Evolutionary conservation across 1,139 yeast species (phyloP).

Genomic region (Kurtzmaniella quercitrusa): DNA sequence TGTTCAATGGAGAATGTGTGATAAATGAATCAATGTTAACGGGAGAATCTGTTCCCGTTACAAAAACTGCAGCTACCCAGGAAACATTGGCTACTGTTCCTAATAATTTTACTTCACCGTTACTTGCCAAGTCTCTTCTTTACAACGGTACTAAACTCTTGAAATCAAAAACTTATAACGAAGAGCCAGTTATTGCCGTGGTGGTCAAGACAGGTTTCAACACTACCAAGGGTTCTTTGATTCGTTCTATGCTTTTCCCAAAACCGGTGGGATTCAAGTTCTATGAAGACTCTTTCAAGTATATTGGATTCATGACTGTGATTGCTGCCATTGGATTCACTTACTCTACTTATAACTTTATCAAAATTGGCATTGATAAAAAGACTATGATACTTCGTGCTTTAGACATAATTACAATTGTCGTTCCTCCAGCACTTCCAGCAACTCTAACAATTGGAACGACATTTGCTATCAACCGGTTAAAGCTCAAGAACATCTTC

Average conservation of each 20-base stretch:
- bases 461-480: conserved; percentile 78
- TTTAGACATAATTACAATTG: conserved; percentile 88
- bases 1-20: conserved; percentile 88
- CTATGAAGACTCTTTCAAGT: conserved; percentile 89
- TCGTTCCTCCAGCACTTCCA: conserved; percentile 97
- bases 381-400: conserved; percentile 79
- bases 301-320: conserved; percentile 88
- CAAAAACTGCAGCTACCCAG: conserved; percentile 65
- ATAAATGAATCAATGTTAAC: conserved; percentile 94
- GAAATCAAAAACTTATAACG: conserved; percentile 64
- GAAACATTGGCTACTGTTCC: conserved; percentile 56
- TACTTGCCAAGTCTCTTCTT: conserved; percentile 67
- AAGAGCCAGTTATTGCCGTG: conserved; percentile 80
- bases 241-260: conserved; percentile 94
- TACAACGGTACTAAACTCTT: conserved; percentile 88
- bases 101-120: conserved; percentile 58
- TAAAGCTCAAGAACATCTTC: conserved; percentile 58
- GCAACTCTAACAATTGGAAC: conserved; percentile 97
- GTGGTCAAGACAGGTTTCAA: conserved; percentile 88
- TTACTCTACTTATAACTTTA: conserved; percentile 77
- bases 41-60: conserved; percentile 96
- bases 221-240: conserved; percentile 92
- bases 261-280: conserved; percentile 92
- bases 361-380: conserved; percentile 67
- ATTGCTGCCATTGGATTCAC: conserved; percentile 84